Percentiles rank a stretch among this genome's conserved stretches.
Conservation (phyloP, 2,329 filamentous ascomycete genomes). For the Epichloe brachyelytri region DNA sequence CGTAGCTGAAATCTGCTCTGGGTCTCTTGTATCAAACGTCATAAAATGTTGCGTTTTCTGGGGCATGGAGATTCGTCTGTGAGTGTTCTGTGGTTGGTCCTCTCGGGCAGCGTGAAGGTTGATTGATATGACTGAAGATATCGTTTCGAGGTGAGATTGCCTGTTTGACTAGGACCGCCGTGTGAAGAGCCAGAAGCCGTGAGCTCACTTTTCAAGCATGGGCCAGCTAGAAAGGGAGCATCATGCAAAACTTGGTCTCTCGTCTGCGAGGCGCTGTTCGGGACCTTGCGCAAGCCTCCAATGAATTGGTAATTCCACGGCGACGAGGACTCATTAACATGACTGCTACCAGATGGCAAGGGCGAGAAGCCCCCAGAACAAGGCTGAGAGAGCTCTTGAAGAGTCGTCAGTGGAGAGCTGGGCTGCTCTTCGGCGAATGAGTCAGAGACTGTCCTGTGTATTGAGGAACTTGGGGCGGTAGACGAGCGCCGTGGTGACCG, state of each 20-base stretch:
- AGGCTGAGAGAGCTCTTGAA: conserved; percentile 23
- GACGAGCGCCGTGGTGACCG: conserved; percentile 31
- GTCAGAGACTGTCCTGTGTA: conserved; percentile 14
- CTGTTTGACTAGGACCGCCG: background rate
- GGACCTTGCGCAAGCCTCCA: conserved; percentile 41
- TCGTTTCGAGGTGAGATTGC: conserved; percentile 11
- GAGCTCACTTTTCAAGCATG: background rate
- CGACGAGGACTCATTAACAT: conserved; percentile 16
- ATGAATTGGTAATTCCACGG: conserved; percentile 42
- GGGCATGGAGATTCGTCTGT: conserved; percentile 11
- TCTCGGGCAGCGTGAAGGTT: conserved; percentile 34
- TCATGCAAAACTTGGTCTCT: background rate
- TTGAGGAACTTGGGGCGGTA: conserved; percentile 34
- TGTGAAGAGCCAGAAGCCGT: background rate
- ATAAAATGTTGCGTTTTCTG: background rate
- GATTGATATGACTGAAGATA: conserved; percentile 18
- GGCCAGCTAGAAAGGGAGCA: background rate
- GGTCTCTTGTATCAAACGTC: conserved; percentile 12
- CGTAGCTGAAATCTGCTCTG: conserved; percentile 28
- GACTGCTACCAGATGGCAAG: conserved; percentile 10
- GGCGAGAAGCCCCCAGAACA: conserved; percentile 4
- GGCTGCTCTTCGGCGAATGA: conserved; percentile 30
- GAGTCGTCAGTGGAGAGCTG: conserved; percentile 36
- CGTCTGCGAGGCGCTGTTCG: conserved; percentile 7
- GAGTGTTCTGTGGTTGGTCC: conserved; percentile 42